A percentile compares a stretch with the other conserved stretches of the same genome.
These are phyloP conservation scores for Murraya koenigii DNA, from an alignment of 345 rosid species.

Conservation along the genomic window DNA sequence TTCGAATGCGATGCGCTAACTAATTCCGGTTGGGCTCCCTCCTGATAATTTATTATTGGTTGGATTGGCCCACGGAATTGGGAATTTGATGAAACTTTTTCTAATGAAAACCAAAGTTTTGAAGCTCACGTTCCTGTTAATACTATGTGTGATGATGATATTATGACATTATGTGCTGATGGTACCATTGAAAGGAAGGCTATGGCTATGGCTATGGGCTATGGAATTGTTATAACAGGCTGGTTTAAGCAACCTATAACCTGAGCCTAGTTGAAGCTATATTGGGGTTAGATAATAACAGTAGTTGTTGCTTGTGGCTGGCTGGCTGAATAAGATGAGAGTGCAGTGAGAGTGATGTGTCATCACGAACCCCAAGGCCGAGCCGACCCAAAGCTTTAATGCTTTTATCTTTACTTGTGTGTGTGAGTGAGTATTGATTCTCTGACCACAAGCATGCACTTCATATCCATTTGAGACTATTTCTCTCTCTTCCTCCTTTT, in stretches of 20 bases:
- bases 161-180: background rate
- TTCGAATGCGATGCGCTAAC: conserved; percentile 26
- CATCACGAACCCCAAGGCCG: background rate
- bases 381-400: background rate
- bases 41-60: background rate
- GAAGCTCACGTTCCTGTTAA: background rate
- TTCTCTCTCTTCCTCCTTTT: too few species aligned
- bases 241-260: background rate
- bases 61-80: background rate
- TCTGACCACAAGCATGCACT: background rate
- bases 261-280: background rate
- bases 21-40: background rate
- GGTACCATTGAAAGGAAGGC: background rate
- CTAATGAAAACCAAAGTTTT: background rate
- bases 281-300: background rate
- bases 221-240: background rate
- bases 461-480: background rate
- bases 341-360: background rate
- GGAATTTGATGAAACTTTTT: too few species aligned
- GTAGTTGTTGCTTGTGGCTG: background rate
- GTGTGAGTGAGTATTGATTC: background rate
- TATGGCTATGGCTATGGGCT: too few species aligned
- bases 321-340: background rate
- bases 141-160: background rate
- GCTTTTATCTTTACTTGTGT: background rate